Conservation (phyloP, 352 stramenopile genomes). For the Pythium folliculosum region DNA sequence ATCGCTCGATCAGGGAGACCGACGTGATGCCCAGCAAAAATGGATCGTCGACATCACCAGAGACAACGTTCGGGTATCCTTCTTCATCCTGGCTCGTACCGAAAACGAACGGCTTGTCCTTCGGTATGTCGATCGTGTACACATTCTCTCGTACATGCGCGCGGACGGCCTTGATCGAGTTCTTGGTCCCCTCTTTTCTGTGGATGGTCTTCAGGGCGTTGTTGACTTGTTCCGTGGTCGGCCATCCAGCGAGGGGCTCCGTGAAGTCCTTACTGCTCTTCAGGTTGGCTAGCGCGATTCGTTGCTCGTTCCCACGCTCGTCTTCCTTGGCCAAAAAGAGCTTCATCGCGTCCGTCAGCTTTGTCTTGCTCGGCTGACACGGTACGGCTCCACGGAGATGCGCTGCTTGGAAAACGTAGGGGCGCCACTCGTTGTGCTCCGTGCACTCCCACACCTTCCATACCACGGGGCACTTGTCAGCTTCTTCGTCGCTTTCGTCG, state of each 20-base stretch:
- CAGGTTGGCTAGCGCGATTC: neutral
- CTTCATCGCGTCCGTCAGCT: slow-evolving; percentile 5
- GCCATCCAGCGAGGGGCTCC: neutral
- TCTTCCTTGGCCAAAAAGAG: neutral
- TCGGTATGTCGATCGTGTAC: slow-evolving; percentile 1
- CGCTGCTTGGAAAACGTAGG: neutral
- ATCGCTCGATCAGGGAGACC: neutral
- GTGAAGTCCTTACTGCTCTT: neutral
- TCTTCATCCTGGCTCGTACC: neutral
- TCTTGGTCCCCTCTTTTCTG: slow-evolving; percentile 2
- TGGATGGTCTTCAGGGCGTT: slow-evolving; percentile 10
- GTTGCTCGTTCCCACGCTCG: neutral
- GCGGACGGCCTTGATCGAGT: slow-evolving; percentile 7
- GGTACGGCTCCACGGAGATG: neutral
- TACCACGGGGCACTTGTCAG: neutral
- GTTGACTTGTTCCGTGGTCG: neutral
- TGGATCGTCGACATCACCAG: neutral
- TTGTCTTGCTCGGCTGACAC: neutral
- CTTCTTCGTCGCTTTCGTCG: neutral
- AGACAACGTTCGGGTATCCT: neutral
- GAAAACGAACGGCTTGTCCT: slow-evolving; percentile 2
- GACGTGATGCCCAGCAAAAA: slow-evolving; percentile 3
- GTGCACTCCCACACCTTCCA: neutral
- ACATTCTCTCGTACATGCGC: neutral
- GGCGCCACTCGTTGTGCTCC: neutral